A percentile compares a stretch with the other conserved stretches of the same genome.
These are phyloP conservation scores for Aspergillus sclerotioniger DNA, from an alignment of 495 filamentous ascomycete species.

Conservation along the genomic window DNA sequence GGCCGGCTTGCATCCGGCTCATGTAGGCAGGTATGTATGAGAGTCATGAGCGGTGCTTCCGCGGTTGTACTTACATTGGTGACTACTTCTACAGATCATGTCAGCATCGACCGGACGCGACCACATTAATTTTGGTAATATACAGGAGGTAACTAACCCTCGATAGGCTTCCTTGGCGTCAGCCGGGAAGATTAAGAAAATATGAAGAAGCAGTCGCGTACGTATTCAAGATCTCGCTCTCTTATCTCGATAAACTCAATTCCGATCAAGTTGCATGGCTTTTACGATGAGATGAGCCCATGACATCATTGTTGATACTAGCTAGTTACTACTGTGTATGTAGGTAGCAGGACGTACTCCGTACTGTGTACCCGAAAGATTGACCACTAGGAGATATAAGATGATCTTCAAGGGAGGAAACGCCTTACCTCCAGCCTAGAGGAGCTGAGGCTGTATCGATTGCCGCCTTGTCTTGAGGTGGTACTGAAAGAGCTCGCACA, in stretches of 20 bases:
- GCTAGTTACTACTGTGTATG: no score
- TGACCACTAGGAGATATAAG: not conserved
- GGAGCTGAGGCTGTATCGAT: not conserved
- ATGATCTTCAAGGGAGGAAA: slow-evolving; percentile 1
- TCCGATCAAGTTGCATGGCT: not conserved
- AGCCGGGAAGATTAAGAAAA: no score
- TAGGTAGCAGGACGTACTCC: no score
- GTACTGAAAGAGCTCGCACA: not conserved
- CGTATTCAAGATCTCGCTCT: not conserved
- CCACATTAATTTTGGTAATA: no score
- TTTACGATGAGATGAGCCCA: no score
- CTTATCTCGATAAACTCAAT: not conserved
- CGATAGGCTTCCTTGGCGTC: no score
- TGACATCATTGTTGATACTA: no score
- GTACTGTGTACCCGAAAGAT: not conserved
- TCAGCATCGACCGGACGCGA: not conserved
- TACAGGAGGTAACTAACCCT: no score
- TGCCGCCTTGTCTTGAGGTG: not conserved
- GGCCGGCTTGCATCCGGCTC: not conserved
- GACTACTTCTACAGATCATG: not conserved
- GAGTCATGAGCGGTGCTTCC: not conserved
- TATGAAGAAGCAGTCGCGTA: not conserved
- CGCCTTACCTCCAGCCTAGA: not conserved
- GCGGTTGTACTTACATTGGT: not conserved
- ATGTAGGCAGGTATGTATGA: not conserved